These are phyloP conservation scores for Eragrostis nindensis DNA, from an alignment of 176 grass and related monocot species.

Conservation along the genomic window DNA sequence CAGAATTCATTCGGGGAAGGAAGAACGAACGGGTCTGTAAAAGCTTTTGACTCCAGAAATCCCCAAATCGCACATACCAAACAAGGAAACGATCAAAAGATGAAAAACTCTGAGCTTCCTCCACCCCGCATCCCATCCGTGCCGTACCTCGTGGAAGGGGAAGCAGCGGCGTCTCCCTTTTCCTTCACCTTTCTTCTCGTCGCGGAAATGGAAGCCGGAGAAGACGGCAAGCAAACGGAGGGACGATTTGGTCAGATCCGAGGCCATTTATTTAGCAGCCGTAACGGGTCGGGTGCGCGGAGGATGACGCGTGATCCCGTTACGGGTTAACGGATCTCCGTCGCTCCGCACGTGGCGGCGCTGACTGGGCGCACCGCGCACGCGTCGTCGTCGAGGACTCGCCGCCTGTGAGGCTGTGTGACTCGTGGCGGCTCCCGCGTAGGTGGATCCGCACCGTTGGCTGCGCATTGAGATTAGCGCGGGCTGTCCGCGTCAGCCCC, in stretches of 20 bases:
- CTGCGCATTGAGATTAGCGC: too few relatives aligned
- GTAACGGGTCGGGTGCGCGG: conserved; percentile 40
- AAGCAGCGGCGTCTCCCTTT: neutral
- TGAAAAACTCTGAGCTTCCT: neutral
- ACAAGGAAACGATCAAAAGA: conserved; percentile 26
- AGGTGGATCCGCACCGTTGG: neutral
- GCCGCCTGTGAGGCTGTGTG: conserved; percentile 5
- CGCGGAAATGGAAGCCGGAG: conserved; percentile 31
- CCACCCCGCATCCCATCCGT: neutral
- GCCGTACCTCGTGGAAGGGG: conserved; percentile 32
- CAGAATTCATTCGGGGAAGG: neutral
- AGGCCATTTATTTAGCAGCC: conserved; percentile 43
- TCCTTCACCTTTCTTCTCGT: neutral
- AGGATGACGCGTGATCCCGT: neutral
- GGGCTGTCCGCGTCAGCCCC: neutral
- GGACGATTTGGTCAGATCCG: conserved; percentile 52
- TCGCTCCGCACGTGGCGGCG: conserved; percentile 19
- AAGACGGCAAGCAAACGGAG: conserved; percentile 44
- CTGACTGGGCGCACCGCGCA: conserved; percentile 22
- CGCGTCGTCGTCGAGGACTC: conserved; percentile 31
- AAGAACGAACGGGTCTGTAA: neutral
- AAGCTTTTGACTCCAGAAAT: neutral
- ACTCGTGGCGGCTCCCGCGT: neutral
- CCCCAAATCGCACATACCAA: neutral
- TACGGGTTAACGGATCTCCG: conserved; percentile 17